Evolutionary conservation across 2,329 filamentous ascomycete species (phyloP).

Genomic region (Neofusicoccum sp.): DNA sequence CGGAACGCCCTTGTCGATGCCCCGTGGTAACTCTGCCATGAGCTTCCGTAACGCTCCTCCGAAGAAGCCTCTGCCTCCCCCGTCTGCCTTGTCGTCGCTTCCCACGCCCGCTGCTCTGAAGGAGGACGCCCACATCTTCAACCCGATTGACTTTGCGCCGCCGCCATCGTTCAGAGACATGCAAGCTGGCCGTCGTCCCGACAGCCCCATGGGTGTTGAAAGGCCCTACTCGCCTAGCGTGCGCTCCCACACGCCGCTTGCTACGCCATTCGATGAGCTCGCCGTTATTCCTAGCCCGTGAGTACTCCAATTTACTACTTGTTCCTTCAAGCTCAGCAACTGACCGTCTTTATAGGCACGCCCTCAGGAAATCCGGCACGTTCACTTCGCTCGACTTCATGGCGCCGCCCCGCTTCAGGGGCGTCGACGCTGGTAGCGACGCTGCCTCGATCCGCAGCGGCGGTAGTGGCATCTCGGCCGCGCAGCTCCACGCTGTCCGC

Average conservation of each 20-base stretch:
- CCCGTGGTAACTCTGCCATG: conserved; percentile 43
- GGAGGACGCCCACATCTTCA: conserved; percentile 72
- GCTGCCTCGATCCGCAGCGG: conserved; percentile 62
- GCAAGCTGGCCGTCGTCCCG: conserved; percentile 62
- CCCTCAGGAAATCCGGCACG: conserved; percentile 72
- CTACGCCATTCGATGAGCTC: conserved; percentile 83
- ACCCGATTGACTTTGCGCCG: conserved; percentile 82
- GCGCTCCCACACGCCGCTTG: conserved; percentile 73
- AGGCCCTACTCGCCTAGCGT: conserved; percentile 73
- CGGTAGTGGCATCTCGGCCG: conserved; percentile 71
- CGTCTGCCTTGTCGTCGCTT: conserved; percentile 68
- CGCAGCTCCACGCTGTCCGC: conserved; percentile 70
- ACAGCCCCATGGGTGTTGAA: conserved; percentile 57
- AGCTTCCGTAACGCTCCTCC: conserved; percentile 35
- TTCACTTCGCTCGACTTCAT: conserved; percentile 81
- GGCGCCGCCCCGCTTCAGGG: conserved; percentile 69
- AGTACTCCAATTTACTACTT: conserved; percentile 45
- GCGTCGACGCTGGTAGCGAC: conserved; percentile 42
- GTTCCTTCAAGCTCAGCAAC: conserved; percentile 16
- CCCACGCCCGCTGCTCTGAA: conserved; percentile 82
- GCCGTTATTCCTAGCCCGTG: conserved; percentile 84
- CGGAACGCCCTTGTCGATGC: conserved; percentile 16
- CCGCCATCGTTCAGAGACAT: conserved; percentile 62
- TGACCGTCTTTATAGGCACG: conserved; percentile 52
- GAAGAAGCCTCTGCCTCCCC: conserved; percentile 68